A percentile compares a stretch with the other conserved stretches of the same genome.
Evolutionary conservation across 2,329 filamentous ascomycete genomes (phyloP).

Genomic region (Fusarium avenaceum): DNA sequence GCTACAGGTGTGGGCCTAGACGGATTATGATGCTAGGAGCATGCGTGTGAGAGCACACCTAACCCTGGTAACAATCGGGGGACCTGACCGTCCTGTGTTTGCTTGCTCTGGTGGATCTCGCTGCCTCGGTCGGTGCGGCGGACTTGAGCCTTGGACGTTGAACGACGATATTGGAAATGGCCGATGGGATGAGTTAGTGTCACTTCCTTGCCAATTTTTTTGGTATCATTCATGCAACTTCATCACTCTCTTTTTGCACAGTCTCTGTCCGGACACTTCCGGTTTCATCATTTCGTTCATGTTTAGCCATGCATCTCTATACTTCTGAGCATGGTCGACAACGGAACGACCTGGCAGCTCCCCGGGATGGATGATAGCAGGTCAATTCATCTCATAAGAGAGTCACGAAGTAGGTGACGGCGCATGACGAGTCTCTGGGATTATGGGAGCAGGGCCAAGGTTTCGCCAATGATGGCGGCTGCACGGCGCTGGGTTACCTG

Average conservation of each 20-base stretch:
- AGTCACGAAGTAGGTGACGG: constrained; percentile 6
- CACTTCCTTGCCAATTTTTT: constrained; percentile 28
- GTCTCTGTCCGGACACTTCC: not conserved
- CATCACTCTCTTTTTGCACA: constrained; percentile 21
- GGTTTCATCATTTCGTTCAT: not conserved
- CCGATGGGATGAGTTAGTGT: constrained; percentile 42
- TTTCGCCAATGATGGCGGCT: constrained; percentile 28
- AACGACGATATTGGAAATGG: constrained; percentile 36
- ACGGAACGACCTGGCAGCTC: not conserved
- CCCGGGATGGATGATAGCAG: not conserved
- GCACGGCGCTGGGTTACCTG: constrained; percentile 37
- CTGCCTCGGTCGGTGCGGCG: constrained; percentile 34
- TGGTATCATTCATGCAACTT: constrained; percentile 43
- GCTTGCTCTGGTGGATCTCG: constrained; percentile 16
- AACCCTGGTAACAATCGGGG: constrained; percentile 35
- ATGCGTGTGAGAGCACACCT: constrained; percentile 17
- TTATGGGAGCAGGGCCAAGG: constrained; percentile 21
- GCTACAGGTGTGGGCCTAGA: constrained; percentile 27
- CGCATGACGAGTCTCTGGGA: constrained; percentile 33
- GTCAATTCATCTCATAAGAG: not conserved
- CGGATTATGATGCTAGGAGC: constrained; percentile 14
- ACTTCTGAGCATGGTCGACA: not conserved
- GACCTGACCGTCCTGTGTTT: constrained; percentile 15
- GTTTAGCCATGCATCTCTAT: not conserved
- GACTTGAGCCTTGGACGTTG: constrained; percentile 33